Evolutionary conservation across 208 protist genomes (phyloP).

Genomic region (Leishmania arabica): DNA sequence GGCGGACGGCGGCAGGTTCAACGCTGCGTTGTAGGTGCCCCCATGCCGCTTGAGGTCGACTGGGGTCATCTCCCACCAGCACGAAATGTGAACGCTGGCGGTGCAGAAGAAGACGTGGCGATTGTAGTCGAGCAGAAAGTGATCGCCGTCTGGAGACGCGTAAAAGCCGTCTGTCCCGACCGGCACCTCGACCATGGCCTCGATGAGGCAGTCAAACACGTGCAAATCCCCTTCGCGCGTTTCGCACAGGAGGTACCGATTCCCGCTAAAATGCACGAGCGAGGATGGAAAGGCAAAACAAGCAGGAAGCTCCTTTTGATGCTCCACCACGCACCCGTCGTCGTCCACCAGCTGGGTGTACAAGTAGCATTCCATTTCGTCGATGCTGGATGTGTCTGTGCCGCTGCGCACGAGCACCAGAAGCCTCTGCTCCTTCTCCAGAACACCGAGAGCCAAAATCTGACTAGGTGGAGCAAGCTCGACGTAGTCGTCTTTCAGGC

Average conservation of each 20-base stretch:
- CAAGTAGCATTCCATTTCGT: constrained; percentile 51
- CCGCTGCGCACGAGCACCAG: constrained; percentile 42
- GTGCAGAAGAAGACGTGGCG: constrained; percentile 42
- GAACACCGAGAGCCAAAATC: constrained; percentile 48
- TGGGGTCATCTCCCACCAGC: constrained; percentile 38
- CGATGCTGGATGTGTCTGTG: constrained; percentile 25
- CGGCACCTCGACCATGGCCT: constrained; percentile 52
- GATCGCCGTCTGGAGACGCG: constrained; percentile 46
- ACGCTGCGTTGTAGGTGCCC: constrained; percentile 7
- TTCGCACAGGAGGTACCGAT: constrained; percentile 58
- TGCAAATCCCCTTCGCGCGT: constrained; percentile 45
- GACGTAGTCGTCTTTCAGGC: constrained; percentile 41
- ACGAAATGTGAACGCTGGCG: constrained; percentile 24
- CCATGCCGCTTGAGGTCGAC: constrained; percentile 15
- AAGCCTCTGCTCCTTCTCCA: constrained; percentile 40
- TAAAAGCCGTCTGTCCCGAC: constrained; percentile 58
- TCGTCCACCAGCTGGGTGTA: constrained; percentile 41
- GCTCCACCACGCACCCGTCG: constrained; percentile 24
- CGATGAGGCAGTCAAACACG: constrained; percentile 56
- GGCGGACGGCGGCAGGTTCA: neutral
- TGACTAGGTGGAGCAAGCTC: constrained; percentile 55
- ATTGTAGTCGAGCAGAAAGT: constrained; percentile 50
- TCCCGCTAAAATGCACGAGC: constrained; percentile 46
- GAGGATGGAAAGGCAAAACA: constrained; percentile 45
- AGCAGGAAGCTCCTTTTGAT: constrained; percentile 47